Conservation (phyloP, 2,329 filamentous ascomycete species). For the Fusarium duplospermum region DNA sequence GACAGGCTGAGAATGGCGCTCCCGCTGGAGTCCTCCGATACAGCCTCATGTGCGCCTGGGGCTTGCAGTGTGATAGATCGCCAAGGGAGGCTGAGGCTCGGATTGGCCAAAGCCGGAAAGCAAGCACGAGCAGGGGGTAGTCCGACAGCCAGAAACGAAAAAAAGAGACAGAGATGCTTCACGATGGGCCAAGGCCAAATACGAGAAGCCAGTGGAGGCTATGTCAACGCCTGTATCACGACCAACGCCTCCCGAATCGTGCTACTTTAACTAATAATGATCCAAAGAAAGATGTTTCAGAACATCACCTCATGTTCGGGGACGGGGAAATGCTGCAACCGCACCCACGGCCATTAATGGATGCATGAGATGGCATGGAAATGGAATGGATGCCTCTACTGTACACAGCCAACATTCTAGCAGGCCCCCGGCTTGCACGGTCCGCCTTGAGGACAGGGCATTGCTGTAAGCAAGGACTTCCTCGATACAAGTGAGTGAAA, state of each 20-base stretch:
- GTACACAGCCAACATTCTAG: constrained; percentile 4
- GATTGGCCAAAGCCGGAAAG: constrained; percentile 13
- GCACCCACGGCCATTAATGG: background rate
- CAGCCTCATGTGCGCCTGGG: background rate
- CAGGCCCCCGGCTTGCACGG: background rate
- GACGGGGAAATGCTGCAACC: background rate
- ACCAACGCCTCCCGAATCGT: background rate
- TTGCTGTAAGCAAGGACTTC: constrained; percentile 2
- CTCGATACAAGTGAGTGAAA: background rate
- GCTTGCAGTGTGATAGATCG: constrained; percentile 19
- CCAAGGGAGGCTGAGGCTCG: constrained; percentile 16
- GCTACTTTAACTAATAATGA: background rate
- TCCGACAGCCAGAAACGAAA: background rate
- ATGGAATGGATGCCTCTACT: background rate
- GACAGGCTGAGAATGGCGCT: too few relatives aligned
- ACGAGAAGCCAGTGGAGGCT: constrained; percentile 41
- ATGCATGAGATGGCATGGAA: background rate
- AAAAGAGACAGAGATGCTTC: background rate
- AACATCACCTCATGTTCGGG: too few relatives aligned
- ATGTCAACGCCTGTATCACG: constrained; percentile 26
- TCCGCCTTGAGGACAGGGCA: background rate
- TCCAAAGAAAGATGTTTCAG: constrained; percentile 4
- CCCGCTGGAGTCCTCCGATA: background rate
- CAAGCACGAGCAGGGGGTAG: constrained; percentile 13
- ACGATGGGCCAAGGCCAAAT: constrained; percentile 20